These are phyloP conservation scores for Kluyveromyces wickerhamii DNA, from an alignment of 805 yeast genomes.

Conservation along the genomic window DNA sequence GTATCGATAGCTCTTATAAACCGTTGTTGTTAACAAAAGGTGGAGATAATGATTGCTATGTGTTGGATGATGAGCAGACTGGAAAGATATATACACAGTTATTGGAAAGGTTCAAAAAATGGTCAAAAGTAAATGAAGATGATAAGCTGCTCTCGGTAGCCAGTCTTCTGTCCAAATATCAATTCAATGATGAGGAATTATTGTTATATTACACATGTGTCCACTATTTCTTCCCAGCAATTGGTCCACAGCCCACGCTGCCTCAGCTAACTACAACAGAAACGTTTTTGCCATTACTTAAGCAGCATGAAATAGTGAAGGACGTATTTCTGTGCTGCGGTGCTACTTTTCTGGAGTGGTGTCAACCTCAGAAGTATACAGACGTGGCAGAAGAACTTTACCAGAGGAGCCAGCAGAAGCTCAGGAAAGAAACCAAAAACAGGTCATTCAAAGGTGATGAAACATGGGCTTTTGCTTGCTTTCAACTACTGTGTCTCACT, in stretches of 20 bases:
- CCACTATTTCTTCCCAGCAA: constrained; percentile 15
- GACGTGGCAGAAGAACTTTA: constrained; percentile 13
- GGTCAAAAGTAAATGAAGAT: constrained; percentile 5
- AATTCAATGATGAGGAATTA: constrained; percentile 11
- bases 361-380: constrained; percentile 14
- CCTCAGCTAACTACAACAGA: constrained; percentile 16
- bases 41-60: constrained; percentile 8
- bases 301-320: constrained; percentile 13
- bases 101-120: constrained; percentile 8
- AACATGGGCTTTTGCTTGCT: constrained; percentile 17
- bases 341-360: constrained; percentile 18
- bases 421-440: constrained; percentile 9
- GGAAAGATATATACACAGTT: constrained; percentile 7
- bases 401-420: constrained; percentile 9
- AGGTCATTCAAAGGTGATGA: constrained; percentile 13
- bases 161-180: constrained; percentile 4
- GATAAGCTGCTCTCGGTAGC: constrained; percentile 3
- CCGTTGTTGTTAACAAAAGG: background rate
- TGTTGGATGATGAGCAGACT: constrained; percentile 9
- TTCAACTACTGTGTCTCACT: constrained; percentile 13
- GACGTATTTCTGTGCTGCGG: constrained; percentile 17
- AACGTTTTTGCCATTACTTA: constrained; percentile 13
- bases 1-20: background rate
- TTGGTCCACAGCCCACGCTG: constrained; percentile 16
- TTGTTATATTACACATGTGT: constrained; percentile 15